These are phyloP conservation scores for Paraphaeosphaeria minitans DNA, from an alignment of 2,329 filamentous ascomycete genomes.

Conservation along the genomic window DNA sequence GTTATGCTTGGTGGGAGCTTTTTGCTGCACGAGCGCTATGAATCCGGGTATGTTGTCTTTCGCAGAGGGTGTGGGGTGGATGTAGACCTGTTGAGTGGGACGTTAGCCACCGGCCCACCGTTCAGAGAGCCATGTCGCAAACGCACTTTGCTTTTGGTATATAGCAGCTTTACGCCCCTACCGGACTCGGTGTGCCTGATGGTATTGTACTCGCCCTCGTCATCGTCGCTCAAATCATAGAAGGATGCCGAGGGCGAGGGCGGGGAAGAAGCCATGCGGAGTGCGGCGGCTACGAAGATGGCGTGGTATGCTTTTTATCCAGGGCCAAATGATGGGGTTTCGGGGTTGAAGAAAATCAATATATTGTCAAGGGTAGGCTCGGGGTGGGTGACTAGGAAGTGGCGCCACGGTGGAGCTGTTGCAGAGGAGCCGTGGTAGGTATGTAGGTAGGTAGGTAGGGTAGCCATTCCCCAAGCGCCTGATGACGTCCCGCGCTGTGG, in stretches of 20 bases:
- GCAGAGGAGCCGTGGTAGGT: slow-evolving; percentile 9
- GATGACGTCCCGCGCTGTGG: slow-evolving; percentile 22
- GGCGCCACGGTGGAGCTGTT: slow-evolving; percentile 11
- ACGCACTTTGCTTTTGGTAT: slow-evolving; percentile 91
- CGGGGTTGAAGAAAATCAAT: not conserved
- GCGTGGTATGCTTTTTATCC: not conserved
- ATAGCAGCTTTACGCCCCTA: slow-evolving; percentile 88
- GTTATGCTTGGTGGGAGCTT: slow-evolving; percentile 50
- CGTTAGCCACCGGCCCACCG: slow-evolving; percentile 30
- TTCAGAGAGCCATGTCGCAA: not conserved
- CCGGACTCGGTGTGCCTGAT: slow-evolving; percentile 79
- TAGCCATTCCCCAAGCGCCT: slow-evolving; percentile 6
- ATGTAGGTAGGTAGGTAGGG: no score
- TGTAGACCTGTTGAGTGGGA: slow-evolving; percentile 71
- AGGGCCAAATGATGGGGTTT: not conserved
- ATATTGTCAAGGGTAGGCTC: not conserved
- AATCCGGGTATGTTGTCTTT: slow-evolving; percentile 97
- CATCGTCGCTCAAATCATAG: slow-evolving; percentile 95
- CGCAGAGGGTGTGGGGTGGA: slow-evolving; percentile 88
- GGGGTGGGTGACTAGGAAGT: not conserved
- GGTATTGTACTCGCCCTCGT: slow-evolving; percentile 93
- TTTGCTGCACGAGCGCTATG: slow-evolving; percentile 91
- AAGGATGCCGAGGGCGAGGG: slow-evolving; percentile 84
- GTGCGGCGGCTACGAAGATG: slow-evolving; percentile 19
- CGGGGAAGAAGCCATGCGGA: slow-evolving; percentile 45